These are phyloP conservation scores for Stagonosporopsis tanaceti DNA, from an alignment of 2,329 filamentous ascomycete species.

Conservation along the genomic window DNA sequence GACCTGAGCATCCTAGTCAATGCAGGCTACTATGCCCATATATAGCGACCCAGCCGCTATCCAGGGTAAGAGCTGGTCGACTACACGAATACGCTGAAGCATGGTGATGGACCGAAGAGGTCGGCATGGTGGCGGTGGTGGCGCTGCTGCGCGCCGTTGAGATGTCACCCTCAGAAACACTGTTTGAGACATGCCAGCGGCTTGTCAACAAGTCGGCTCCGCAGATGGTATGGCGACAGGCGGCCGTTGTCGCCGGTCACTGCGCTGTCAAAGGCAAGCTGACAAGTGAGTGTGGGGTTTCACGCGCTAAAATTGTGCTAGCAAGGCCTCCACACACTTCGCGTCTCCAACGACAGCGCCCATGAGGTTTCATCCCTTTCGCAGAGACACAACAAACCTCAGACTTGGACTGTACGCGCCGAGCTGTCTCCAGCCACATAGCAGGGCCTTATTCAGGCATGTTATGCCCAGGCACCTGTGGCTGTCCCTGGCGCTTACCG, in stretches of 20 bases:
- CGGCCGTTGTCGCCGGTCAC: constrained; percentile 17
- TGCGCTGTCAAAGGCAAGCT: constrained; percentile 11
- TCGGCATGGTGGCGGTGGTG: background rate
- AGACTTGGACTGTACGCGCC: constrained; percentile 12
- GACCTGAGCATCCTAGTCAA: constrained; percentile 7
- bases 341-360: constrained; percentile 29
- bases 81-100: background rate
- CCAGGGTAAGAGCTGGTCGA: background rate
- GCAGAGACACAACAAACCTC: constrained; percentile 38
- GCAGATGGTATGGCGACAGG: constrained; percentile 19
- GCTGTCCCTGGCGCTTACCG: constrained; percentile 36
- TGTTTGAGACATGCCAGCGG: constrained; percentile 14
- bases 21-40: background rate
- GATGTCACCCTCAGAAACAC: constrained; percentile 4
- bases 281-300: constrained; percentile 9
- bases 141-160: background rate
- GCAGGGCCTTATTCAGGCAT: constrained; percentile 21
- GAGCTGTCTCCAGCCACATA: constrained; percentile 35
- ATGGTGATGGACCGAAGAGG: background rate
- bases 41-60: background rate
- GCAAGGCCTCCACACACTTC: constrained; percentile 29
- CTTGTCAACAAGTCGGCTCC: constrained; percentile 18
- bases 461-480: constrained; percentile 25
- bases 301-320: constrained; percentile 9
- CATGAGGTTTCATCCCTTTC: constrained; percentile 46